Base-by-base conservation (phyloP, 2,329 filamentous ascomycete species). In the Chaetomiaceae sp. region DNA sequence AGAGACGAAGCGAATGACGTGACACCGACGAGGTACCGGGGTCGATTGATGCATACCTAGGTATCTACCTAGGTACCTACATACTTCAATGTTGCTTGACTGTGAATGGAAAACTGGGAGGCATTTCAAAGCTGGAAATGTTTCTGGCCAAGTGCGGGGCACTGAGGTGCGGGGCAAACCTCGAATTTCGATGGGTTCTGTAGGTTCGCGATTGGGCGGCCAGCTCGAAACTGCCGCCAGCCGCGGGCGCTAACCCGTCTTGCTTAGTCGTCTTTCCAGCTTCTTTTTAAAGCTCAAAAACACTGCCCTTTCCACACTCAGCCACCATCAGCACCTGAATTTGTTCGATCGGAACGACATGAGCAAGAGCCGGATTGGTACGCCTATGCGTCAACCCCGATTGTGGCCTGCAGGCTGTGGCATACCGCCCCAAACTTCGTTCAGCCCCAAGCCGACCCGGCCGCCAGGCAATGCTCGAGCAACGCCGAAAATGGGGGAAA, bases 241-340 rank as follows among this genome's bases (percentile, higher is more conserved):
- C 48, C 51, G 55, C 51, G 40, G 55, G 40, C 48, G 43, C 51
- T 57, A 57, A 48, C 33, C 37, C 41, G 13, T 23, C 7, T 14
- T 30, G 18, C 21, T 49, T 21, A 46, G 46, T n/a, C 49, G 18
- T 14, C 20, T 18, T 8, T 7, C 20, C 27, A 34, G 21, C 25
- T 32, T 46, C 30, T 53, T 53, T 53, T 48, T 43, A 48, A 38
- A 43, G 44, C 33, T 20, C 18, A 7, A 33, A n/a, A 27, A 34
- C 42, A 45, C 32, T 27, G 44, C 33, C 27, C 25, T 9, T 27
- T 5, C 5, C 5, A 9, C 5, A 27, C 50, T 53, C 50, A 53
- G 50, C 50, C 44, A 43, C 50, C n/a, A 34, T 36, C n/a, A 37
- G 20, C 48, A 44, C 23, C 41, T 37, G 1, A 21, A 33, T 25